Evolutionary conservation across 768 basidiomycete species (phyloP).

Genomic region (Collybiopsis luxurians): DNA sequence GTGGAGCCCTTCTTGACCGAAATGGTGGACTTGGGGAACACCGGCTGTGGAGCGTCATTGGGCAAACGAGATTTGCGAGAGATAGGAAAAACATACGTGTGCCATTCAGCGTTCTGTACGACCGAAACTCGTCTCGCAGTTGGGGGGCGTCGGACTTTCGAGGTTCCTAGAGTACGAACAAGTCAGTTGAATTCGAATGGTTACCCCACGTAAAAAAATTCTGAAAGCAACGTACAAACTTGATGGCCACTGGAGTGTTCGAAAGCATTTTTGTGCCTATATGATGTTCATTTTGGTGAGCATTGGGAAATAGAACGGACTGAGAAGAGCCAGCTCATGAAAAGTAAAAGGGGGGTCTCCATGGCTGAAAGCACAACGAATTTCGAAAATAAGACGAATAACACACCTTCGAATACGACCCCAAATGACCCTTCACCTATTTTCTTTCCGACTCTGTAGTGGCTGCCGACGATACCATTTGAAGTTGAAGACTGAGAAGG

Average conservation of each 20-base stretch:
- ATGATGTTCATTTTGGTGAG: conserved; percentile 5
- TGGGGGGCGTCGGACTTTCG: conserved; percentile 98
- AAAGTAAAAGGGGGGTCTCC: background rate
- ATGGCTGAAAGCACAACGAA: background rate
- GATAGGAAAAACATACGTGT: conserved; percentile 59
- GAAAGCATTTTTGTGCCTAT: conserved; percentile 84
- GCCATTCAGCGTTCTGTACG: conserved; percentile 91
- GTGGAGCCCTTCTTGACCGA: conserved; percentile 97
- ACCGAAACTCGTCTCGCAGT: conserved; percentile 94
- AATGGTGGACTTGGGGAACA: conserved; percentile 97
- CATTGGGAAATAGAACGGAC: background rate
- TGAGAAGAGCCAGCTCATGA: background rate
- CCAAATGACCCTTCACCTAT: conserved; percentile 99
- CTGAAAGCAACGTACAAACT: conserved; percentile 68
- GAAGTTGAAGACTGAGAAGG: conserved; percentile 60
- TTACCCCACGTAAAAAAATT: too few relatives aligned
- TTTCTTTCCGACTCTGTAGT: conserved; percentile 94
- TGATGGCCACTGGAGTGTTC: conserved; percentile 90
- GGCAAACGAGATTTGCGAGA: conserved; percentile 12
- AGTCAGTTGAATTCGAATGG: too few relatives aligned
- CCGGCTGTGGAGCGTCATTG: conserved; percentile 55
- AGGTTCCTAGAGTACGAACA: conserved; percentile 83
- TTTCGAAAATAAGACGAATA: conserved; percentile 18
- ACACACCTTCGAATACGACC: conserved; percentile 93
- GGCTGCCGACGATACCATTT: conserved; percentile 75